Conservation (phyloP, 495 filamentous ascomycete species). For the Hamigera avellanea region DNA sequence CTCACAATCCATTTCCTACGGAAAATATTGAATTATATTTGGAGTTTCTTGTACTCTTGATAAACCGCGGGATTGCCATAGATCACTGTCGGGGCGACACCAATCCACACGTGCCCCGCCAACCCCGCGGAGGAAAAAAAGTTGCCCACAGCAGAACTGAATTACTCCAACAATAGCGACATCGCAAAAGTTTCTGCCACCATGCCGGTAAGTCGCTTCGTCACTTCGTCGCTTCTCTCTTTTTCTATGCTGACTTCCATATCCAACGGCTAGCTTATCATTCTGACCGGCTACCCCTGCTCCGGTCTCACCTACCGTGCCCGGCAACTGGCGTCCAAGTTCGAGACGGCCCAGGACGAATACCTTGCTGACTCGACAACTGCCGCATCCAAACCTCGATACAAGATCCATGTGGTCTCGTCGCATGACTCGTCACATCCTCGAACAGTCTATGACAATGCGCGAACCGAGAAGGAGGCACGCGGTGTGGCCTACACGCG, state of each 20-base stretch:
- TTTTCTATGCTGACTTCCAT: background rate
- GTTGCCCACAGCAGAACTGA: constrained; percentile 3
- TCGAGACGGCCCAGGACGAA: constrained; percentile 29
- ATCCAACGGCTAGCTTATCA: constrained; percentile 55
- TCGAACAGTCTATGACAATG: constrained; percentile 41
- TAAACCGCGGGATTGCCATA: no score
- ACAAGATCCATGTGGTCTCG: constrained; percentile 47
- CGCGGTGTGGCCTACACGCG: constrained; percentile 77
- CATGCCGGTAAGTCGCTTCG: constrained; percentile 26
- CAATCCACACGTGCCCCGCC: constrained; percentile 18
- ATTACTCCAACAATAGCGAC: background rate
- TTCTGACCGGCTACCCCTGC: constrained; percentile 83
- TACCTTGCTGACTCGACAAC: constrained; percentile 42
- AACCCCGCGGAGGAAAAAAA: constrained; percentile 18
- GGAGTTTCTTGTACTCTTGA: no score
- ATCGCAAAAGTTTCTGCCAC: constrained; percentile 7
- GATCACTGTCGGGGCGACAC: background rate
- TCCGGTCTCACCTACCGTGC: constrained; percentile 89
- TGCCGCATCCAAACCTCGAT: constrained; percentile 39
- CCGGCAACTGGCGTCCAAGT: constrained; percentile 51
- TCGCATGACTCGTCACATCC: constrained; percentile 35
- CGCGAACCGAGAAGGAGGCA: constrained; percentile 76
- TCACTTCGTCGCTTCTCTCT: no score
- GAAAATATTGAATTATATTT: no score
- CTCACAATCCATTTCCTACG: no score